These are phyloP conservation scores for Cicer bijugum DNA, from an alignment of 306 rosid species.

Conservation along the genomic window DNA sequence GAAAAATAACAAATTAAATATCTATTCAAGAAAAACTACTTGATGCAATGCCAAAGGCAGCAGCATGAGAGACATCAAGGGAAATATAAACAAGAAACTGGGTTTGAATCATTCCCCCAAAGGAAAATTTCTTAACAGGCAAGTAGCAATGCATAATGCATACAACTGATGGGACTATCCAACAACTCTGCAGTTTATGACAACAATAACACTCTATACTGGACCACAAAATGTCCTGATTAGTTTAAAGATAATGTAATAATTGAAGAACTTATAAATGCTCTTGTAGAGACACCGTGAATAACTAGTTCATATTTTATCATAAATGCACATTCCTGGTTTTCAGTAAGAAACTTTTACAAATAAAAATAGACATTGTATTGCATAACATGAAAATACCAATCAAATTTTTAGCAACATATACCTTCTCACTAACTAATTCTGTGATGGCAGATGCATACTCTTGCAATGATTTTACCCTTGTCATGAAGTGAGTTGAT, in stretches of 20 bases:
- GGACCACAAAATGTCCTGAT: slow-evolving; percentile 22
- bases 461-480: slow-evolving; percentile 82
- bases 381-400: not conserved
- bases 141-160: slow-evolving; percentile 37
- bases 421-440: slow-evolving; percentile 83
- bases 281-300: slow-evolving; percentile 13
- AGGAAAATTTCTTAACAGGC: slow-evolving; percentile 30
- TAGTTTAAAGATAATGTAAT: slow-evolving; percentile 29
- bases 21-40: slow-evolving; percentile 14
- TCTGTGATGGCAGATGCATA: slow-evolving; percentile 80
- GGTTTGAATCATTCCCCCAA: slow-evolving; percentile 38
- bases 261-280: slow-evolving; percentile 6
- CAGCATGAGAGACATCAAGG: slow-evolving; percentile 13
- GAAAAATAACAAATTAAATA: slow-evolving; percentile 26
- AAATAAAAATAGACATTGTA: slow-evolving; percentile 16
- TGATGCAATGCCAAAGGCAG: slow-evolving; percentile 35
- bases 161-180: slow-evolving; percentile 31
- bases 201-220: slow-evolving; percentile 3
- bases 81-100: not conserved
- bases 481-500: slow-evolving; percentile 73
- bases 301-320: slow-evolving; percentile 6
- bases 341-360: not conserved
- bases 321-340: slow-evolving; percentile 23
- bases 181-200: slow-evolving; percentile 18
- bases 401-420: slow-evolving; percentile 29